A percentile compares a stretch with the other conserved stretches of the same genome.
Conservation (phyloP, 768 basidiomycete species). For the Psilocybe tampanensis region DNA sequence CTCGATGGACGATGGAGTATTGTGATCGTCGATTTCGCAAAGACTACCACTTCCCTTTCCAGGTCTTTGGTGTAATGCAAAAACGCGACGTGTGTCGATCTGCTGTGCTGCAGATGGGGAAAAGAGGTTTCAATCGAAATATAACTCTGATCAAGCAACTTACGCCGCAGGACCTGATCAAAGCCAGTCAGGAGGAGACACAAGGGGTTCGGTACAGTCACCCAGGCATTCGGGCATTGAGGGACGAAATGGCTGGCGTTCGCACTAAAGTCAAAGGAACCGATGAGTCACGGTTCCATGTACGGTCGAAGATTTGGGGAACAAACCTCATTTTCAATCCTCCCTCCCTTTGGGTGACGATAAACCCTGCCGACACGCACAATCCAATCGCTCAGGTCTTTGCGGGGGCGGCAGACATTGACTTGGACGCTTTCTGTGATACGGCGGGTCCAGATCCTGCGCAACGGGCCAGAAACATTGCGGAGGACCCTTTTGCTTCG, state of each 20-base stretch:
- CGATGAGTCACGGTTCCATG: constrained; percentile 27
- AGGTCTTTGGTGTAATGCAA: constrained; percentile 30
- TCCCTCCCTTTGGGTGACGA: constrained; percentile 43
- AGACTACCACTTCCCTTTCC: constrained; percentile 28
- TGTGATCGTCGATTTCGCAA: constrained; percentile 35
- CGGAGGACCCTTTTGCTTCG: too few relatives aligned
- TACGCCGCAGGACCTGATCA: background rate
- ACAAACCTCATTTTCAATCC: constrained; percentile 29
- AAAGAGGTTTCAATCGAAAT: background rate
- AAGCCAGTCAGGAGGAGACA: constrained; percentile 7
- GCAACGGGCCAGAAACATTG: too few relatives aligned
- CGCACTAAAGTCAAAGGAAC: constrained; percentile 30
- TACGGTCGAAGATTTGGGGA: constrained; percentile 38
- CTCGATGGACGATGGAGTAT: constrained; percentile 29
- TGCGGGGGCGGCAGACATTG: constrained; percentile 30
- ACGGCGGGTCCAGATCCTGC: too few relatives aligned
- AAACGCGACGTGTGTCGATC: constrained; percentile 24
- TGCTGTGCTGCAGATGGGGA: constrained; percentile 6
- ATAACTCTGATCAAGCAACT: background rate
- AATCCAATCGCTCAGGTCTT: too few relatives aligned
- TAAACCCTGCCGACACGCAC: constrained; percentile 44
- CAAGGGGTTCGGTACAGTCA: constrained; percentile 23
- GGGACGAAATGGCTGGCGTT: constrained; percentile 26
- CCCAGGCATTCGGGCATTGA: constrained; percentile 24
- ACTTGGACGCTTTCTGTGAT: too few relatives aligned